Evolutionary conservation across 2,329 filamentous ascomycete genomes (phyloP), one percentile per base, ranked within the genome.

Genomic region (Botrytis paeoniae): DNA sequence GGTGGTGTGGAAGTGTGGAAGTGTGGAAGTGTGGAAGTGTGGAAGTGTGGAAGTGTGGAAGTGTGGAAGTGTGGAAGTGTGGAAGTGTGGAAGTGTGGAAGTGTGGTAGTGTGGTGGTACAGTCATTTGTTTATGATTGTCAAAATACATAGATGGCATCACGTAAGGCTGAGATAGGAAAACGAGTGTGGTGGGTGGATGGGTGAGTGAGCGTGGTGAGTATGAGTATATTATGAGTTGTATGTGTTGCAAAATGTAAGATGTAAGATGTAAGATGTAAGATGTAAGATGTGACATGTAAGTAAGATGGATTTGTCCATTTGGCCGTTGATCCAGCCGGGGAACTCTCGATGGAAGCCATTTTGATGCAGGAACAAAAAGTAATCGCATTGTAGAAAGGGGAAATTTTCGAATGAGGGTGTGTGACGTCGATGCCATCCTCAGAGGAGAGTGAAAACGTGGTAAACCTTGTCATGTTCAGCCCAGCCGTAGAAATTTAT

Each of bases 381-480:
- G 16, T 3, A 54, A 29, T 48, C 35, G 45, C 25, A 12, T 39
- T 66, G 10, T 20, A 39, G n/a, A 59, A 69, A 43, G 25, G 66
- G 37, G 20, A 43, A 59, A 37, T 59, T 43, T 54, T 25, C 45
- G 51, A 43, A 59, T 35, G n/a, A 22, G 39, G 10, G 48, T 51
- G 48, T 59, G 70, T 71, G 61, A 59, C 70, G 70, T 66, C 51
- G 62, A 65, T 32, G 22, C 37, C 39, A 20, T 20, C 25, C 20
- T 72, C 16, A 37, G 7, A 71, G 37, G 12, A 63, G 37, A 29
- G 35, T 9, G n/a, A 64, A 62, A 68, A 72, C 70, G 70, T 72
- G 70, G 37, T 54, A 32, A n/a, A 20, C 61, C 70, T 57, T 60
- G 70, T 45, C n/a, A 51, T 37, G 35, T 18, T 39, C 22, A 39